Conservation (phyloP, 352 stramenopile species). For the Peronospora farinosa region DNA sequence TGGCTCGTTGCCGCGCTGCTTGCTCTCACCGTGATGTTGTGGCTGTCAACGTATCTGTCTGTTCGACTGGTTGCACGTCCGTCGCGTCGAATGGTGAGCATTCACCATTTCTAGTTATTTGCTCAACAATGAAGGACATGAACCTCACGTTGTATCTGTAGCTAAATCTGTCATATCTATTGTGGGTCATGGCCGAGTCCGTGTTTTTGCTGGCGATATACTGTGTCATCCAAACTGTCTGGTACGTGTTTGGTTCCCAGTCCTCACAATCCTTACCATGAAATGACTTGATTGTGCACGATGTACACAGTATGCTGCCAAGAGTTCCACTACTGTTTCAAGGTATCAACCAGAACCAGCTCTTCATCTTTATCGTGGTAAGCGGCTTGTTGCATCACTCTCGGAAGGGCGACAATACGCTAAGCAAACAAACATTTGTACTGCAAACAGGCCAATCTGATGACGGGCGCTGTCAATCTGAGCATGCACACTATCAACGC, state of each 20-base stretch:
- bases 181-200: constrained; percentile 69
- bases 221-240: constrained; percentile 49
- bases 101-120: background rate
- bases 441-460: constrained; percentile 57
- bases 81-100: constrained; percentile 65
- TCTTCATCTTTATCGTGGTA: constrained; percentile 81
- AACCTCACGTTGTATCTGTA: constrained; percentile 17
- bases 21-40: constrained; percentile 35
- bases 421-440: background rate
- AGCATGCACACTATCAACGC: constrained; percentile 80
- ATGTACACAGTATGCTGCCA: constrained; percentile 44
- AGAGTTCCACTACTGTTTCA: constrained; percentile 59
- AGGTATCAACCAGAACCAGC: constrained; percentile 75
- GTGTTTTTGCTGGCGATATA: constrained; percentile 55
- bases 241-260: constrained; percentile 27
- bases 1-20: constrained; percentile 49
- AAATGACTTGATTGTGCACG: background rate
- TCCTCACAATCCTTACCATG: background rate
- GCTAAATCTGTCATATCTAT: constrained; percentile 74
- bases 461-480: constrained; percentile 70
- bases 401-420: too few relatives aligned
- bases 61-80: constrained; percentile 48
- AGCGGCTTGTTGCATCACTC: background rate
- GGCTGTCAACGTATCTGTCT: constrained; percentile 52
- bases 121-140: background rate